These are phyloP conservation scores for Mycena belliarum DNA, from an alignment of 768 basidiomycete species.

Conservation along the genomic window DNA sequence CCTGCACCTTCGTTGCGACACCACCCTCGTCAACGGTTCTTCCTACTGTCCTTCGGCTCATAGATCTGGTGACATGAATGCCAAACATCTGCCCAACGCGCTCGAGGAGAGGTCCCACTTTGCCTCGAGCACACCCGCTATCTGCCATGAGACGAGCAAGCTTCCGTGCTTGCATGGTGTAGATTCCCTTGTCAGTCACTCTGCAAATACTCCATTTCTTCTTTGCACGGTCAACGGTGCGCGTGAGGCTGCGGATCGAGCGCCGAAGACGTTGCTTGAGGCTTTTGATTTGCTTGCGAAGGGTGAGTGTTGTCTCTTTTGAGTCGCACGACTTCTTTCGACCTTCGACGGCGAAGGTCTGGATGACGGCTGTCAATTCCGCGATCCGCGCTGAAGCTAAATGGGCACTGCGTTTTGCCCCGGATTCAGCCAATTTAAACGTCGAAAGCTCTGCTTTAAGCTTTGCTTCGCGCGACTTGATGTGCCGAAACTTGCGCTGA, in stretches of 20 bases:
- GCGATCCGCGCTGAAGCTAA: not conserved
- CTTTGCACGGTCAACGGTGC: not conserved
- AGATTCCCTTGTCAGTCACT: conserved; percentile 9
- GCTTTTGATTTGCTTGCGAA: not conserved
- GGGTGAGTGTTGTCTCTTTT: not conserved
- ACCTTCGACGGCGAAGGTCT: too few relatives aligned
- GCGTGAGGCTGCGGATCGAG: not conserved
- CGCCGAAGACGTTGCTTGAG: not conserved
- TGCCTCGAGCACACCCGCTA: conserved; percentile 17
- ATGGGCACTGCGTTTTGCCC: not conserved
- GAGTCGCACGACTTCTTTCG: not conserved
- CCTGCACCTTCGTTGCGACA: conserved; percentile 8
- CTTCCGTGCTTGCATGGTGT: conserved; percentile 18
- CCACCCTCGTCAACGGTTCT: conserved; percentile 20
- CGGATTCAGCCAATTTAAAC: not conserved
- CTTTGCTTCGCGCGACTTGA: not conserved
- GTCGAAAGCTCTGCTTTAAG: not conserved
- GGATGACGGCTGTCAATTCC: not conserved
- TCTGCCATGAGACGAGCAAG: conserved; percentile 20
- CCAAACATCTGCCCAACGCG: conserved; percentile 17
- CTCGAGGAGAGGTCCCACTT: conserved; percentile 10
- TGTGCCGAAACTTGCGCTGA: not conserved
- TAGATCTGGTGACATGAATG: conserved; percentile 4
- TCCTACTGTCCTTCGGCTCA: conserved; percentile 21
- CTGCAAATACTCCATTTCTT: conserved; percentile 4